Conservation (phyloP, 2,329 filamentous ascomycete species). For the Alternaria longipes region DNA sequence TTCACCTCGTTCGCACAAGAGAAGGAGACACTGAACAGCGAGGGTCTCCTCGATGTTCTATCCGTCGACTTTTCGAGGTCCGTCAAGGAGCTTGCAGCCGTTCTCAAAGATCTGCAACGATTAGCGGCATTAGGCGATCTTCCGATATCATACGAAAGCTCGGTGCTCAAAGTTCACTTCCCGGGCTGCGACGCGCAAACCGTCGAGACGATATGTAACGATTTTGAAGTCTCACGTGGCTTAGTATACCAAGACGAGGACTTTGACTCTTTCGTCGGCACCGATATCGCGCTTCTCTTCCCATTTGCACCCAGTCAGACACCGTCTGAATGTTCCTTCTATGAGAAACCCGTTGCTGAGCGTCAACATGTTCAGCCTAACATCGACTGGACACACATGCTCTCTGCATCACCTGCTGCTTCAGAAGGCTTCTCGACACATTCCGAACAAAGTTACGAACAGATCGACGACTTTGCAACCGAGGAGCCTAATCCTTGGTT, state of each 20-base stretch:
- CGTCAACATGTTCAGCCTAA: conserved; percentile 49
- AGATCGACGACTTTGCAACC: conserved; percentile 53
- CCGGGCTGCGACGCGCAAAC: conserved; percentile 87
- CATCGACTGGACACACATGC: conserved; percentile 67
- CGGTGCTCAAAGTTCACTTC: conserved; percentile 81
- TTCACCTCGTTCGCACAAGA: conserved; percentile 54
- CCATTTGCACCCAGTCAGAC: conserved; percentile 78
- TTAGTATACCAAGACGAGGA: conserved; percentile 79
- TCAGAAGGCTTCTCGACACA: conserved; percentile 51
- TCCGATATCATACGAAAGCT: conserved; percentile 76
- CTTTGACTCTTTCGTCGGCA: conserved; percentile 73
- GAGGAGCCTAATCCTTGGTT: conserved; percentile 63
- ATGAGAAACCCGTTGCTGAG: conserved; percentile 52
- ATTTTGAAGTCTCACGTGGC: conserved; percentile 84
- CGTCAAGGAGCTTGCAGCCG: conserved; percentile 80
- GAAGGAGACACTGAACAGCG: conserved; percentile 75
- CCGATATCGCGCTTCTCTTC: conserved; percentile 80
- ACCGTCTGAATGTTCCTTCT: conserved; percentile 58
- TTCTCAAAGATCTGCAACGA: conserved; percentile 82
- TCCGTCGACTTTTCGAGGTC: conserved; percentile 88
- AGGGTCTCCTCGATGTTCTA: conserved; percentile 84
- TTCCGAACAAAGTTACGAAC: conserved; percentile 50
- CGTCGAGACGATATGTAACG: conserved; percentile 83
- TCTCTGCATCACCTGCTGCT: conserved; percentile 54
- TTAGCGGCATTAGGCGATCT: conserved; percentile 83